A percentile compares a stretch with the other conserved stretches of the same genome.
Evolutionary conservation across 129 eudicot species (phyloP).

Genomic region (Deinandra increscens): DNA sequence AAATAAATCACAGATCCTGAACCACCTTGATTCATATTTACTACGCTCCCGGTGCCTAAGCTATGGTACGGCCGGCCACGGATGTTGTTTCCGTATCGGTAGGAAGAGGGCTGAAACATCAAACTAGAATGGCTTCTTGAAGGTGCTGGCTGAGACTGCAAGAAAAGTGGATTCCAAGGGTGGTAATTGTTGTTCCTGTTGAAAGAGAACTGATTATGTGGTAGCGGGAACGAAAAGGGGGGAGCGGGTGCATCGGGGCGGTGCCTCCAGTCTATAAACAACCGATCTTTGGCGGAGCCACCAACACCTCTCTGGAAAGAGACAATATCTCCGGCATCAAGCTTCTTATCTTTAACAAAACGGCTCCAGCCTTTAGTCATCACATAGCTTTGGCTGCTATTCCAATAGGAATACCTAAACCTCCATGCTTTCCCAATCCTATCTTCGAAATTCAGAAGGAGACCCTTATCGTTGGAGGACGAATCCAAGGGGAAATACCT

Average conservation of each 20-base stretch:
- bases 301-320: conserved; percentile 91
- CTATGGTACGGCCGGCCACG: conserved; percentile 32
- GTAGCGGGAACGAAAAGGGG: conserved; percentile 26
- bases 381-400: conserved; percentile 95
- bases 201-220: conserved; percentile 38
- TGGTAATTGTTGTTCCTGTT: conserved; percentile 36
- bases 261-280: conserved; percentile 94
- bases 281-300: conserved; percentile 54
- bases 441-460: conserved; percentile 76
- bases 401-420: conserved; percentile 93
- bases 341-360: conserved; percentile 86
- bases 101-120: conserved; percentile 30
- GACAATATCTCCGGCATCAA: conserved; percentile 85
- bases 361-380: conserved; percentile 99
- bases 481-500: conserved; percentile 89
- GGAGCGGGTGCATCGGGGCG: conserved; percentile 56
- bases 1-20: conserved; percentile 61
- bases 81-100: too few species aligned
- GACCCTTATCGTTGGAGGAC: conserved; percentile 67
- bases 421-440: conserved; percentile 88
- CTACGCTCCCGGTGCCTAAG: conserved; percentile 30
- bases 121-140: conserved; percentile 27
- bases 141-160: conserved; percentile 38
- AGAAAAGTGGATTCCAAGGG: conserved; percentile 57
- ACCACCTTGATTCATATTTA: conserved; percentile 41